Conservation (phyloP, 2,329 filamentous ascomycete genomes). For the Ascosphaera apis region DNA sequence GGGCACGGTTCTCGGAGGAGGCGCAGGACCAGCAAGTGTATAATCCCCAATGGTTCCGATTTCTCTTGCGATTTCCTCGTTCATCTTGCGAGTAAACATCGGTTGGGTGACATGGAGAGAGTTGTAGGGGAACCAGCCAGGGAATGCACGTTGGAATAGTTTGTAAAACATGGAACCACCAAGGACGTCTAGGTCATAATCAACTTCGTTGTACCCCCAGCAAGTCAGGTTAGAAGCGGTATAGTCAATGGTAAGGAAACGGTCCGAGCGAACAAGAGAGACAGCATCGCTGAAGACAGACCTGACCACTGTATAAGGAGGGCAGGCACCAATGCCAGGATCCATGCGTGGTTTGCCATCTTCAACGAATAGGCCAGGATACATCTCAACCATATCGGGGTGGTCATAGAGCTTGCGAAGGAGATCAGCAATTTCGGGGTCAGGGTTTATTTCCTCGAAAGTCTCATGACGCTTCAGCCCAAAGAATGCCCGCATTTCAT, state of each 20-base stretch:
- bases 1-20: slow-evolving; percentile 6
- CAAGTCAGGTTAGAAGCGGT: slow-evolving; percentile 15
- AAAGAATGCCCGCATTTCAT: slow-evolving; percentile 41
- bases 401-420: slow-evolving; percentile 38
- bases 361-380: slow-evolving; percentile 37
- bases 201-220: slow-evolving; percentile 18
- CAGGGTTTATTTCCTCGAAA: slow-evolving; percentile 35
- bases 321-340: slow-evolving; percentile 17
- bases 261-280: slow-evolving; percentile 18
- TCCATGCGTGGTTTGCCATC: slow-evolving; percentile 16
- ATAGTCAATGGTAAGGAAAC: slow-evolving; percentile 16
- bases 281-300: slow-evolving; percentile 22
- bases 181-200: slow-evolving; percentile 7
- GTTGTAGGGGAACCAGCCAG: slow-evolving; percentile 10
- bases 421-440: slow-evolving; percentile 31
- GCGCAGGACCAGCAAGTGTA: slow-evolving; percentile 7
- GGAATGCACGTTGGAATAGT: slow-evolving; percentile 11
- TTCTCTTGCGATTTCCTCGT: slow-evolving; percentile 8
- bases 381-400: slow-evolving; percentile 45
- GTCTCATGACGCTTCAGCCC: slow-evolving; percentile 31
- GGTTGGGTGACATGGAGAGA: slow-evolving; percentile 11
- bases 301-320: slow-evolving; percentile 16
- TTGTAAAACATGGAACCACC: slow-evolving; percentile 12
- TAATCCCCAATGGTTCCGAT: slow-evolving; percentile 7
- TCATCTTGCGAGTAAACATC: slow-evolving; percentile 10